Evolutionary conservation across 2,329 filamentous ascomycete genomes (phyloP).

Genomic region (Onygenales sp.): DNA sequence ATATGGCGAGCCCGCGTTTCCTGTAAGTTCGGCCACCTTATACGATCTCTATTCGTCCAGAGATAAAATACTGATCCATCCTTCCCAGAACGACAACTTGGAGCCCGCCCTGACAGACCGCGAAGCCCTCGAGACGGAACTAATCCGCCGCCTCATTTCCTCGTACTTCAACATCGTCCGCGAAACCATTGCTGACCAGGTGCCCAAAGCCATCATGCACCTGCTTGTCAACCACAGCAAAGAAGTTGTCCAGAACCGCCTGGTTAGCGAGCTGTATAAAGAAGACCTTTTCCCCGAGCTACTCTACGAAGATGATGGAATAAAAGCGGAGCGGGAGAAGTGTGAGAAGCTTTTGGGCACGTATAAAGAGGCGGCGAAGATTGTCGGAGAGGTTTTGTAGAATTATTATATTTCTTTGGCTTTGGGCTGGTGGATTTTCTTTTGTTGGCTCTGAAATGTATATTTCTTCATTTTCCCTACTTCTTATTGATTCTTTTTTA

Average conservation of each 20-base stretch:
- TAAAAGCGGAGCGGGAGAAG: conserved; percentile 97
- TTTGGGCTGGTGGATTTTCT: background rate
- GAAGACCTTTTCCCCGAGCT: conserved; percentile 85
- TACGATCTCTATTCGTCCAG: conserved; percentile 21
- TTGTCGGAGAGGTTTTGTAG: conserved; percentile 90
- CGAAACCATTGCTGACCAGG: conserved; percentile 96
- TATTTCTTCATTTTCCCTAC: conserved; percentile 2
- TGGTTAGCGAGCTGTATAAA: conserved; percentile 92
- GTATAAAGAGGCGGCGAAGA: conserved; percentile 95
- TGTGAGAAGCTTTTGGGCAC: conserved; percentile 92
- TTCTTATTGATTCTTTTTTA: background rate
- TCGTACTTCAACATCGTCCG: conserved; percentile 99
- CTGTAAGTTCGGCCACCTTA: conserved; percentile 33
- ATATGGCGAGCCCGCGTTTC: conserved; percentile 28
- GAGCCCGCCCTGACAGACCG: conserved; percentile 89
- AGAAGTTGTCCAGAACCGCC: conserved; percentile 91
- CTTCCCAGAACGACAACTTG: conserved; percentile 37
- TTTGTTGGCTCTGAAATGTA: background rate
- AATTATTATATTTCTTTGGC: conserved; percentile 3
- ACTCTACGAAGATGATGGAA: conserved; percentile 91
- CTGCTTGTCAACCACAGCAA: conserved; percentile 97
- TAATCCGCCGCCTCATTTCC: conserved; percentile 91
- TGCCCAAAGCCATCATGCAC: conserved; percentile 98
- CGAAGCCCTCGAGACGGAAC: conserved; percentile 92
- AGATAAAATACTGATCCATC: conserved; percentile 4